Conservation (phyloP, 257 asterid species). For the Solanum etuberosum region DNA sequence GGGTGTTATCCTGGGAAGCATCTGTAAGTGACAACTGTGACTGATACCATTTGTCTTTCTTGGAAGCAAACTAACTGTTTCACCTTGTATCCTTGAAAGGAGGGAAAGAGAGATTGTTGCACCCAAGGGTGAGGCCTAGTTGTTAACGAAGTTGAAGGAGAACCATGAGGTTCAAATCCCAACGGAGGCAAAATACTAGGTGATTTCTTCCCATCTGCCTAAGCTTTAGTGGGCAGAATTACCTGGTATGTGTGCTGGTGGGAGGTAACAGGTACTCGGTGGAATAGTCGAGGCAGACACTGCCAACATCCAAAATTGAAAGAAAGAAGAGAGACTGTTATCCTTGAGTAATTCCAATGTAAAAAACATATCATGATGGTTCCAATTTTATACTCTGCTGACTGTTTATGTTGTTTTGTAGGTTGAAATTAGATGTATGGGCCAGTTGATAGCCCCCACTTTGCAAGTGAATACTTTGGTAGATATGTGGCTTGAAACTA, state of each 20-base stretch:
- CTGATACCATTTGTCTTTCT: neutral
- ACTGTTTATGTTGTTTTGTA: slow-evolving; percentile 3
- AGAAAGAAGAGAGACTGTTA: neutral
- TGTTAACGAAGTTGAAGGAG: neutral
- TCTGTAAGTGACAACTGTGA: neutral
- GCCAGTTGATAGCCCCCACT: slow-evolving; percentile 35
- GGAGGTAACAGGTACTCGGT: neutral
- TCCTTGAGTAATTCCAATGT: neutral
- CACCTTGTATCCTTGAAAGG: neutral
- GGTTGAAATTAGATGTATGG: slow-evolving; percentile 67
- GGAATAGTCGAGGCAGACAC: neutral
- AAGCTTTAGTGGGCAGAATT: neutral
- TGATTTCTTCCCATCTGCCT: neutral
- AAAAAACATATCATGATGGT: neutral
- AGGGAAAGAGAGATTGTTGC: neutral
- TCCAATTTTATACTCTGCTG: neutral
- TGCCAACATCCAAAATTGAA: neutral
- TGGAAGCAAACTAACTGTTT: neutral
- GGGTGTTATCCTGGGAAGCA: neutral
- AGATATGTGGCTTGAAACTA: slow-evolving; percentile 48
- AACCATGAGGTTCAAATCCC: neutral
- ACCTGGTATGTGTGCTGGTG: neutral
- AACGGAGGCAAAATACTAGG: neutral
- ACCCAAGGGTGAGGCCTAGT: neutral
- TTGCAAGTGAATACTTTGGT: slow-evolving; percentile 30